Conservation (phyloP, 148 eudicot species). For the Cornus florida region DNA sequence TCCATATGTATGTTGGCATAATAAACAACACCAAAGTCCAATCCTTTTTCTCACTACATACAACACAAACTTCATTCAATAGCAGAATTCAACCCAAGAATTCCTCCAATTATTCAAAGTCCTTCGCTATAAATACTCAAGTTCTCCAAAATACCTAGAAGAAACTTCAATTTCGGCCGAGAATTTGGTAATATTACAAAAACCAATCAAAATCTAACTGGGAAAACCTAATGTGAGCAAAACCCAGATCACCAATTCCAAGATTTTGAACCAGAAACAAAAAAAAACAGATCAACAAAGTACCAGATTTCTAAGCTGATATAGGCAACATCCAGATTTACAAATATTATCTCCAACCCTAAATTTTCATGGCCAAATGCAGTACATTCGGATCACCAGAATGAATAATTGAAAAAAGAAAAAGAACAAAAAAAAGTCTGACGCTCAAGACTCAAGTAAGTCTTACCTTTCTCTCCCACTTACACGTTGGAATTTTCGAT, state of each 20-base stretch:
- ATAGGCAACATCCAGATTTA: not conserved
- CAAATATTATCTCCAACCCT: not conserved
- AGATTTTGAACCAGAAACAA: not conserved
- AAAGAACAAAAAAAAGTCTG: not conserved
- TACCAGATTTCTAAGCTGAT: slow-evolving; percentile 6
- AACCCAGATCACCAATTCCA: slow-evolving; percentile 42
- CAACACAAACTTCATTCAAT: slow-evolving; percentile 2
- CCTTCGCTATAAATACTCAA: slow-evolving; percentile 17
- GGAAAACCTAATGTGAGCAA: slow-evolving; percentile 24
- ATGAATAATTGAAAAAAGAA: not conserved
- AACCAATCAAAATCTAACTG: slow-evolving; percentile 22
- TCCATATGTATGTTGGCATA: slow-evolving; percentile 3
- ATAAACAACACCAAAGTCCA: slow-evolving; percentile 1
- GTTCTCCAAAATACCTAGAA: not conserved
- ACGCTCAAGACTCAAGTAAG: slow-evolving; percentile 5
- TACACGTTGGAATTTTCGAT: not conserved
- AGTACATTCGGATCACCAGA: slow-evolving; percentile 13
- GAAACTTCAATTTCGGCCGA: slow-evolving; percentile 7
- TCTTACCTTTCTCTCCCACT: slow-evolving; percentile 12
- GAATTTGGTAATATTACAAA: not conserved
- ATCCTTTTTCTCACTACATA: too few relatives aligned
- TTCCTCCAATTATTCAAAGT: slow-evolving; percentile 5
- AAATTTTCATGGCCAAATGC: slow-evolving; percentile 1
- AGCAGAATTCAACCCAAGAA: not conserved
- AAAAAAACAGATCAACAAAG: slow-evolving; percentile 19